These are phyloP conservation scores for Venustampulla echinocandica DNA, from an alignment of 495 filamentous ascomycete genomes.

Conservation along the genomic window DNA sequence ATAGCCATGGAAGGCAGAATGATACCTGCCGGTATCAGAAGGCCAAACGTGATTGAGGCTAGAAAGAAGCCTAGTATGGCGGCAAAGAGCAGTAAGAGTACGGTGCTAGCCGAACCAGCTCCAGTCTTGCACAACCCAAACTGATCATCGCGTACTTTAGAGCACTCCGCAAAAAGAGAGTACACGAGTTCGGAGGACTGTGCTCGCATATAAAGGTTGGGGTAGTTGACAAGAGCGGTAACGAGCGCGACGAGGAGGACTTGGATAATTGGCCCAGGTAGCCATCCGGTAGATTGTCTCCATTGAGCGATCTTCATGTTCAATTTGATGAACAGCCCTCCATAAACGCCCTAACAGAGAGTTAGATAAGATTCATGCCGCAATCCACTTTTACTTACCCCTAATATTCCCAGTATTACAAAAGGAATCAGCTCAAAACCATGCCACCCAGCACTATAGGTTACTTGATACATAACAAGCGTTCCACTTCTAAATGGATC, in stretches of 20 bases:
- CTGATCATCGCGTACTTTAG: conserved; percentile 64
- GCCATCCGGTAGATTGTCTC: conserved; percentile 56
- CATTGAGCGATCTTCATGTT: conserved; percentile 84
- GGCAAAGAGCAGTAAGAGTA: conserved; percentile 71
- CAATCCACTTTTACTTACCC: conserved; percentile 30
- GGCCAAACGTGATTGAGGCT: conserved; percentile 82
- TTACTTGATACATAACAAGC: conserved; percentile 93
- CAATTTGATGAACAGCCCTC: conserved; percentile 85
- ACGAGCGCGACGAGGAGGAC: conserved; percentile 65
- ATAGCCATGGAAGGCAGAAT: conserved; percentile 97
- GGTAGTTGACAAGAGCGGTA: conserved; percentile 86
- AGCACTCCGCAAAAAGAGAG: conserved; percentile 85
- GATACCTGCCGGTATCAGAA: conserved; percentile 95
- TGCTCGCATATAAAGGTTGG: conserved; percentile 88
- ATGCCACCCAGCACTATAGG: conserved; percentile 87
- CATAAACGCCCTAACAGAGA: conserved; percentile 59
- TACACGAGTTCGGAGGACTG: conserved; percentile 90
- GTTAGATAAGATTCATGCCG: background rate
- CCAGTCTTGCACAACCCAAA: conserved; percentile 83
- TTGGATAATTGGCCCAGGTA: conserved; percentile 62
- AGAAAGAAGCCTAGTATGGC: conserved; percentile 76
- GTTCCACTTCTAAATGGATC: conserved; percentile 96
- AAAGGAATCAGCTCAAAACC: conserved; percentile 91
- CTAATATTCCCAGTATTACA: conserved; percentile 75
- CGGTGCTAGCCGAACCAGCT: conserved; percentile 56